phyloP scores from a whole-genome alignment of 1,284 basidiomycete species.

The Malassezia pachydermatis region DNA sequence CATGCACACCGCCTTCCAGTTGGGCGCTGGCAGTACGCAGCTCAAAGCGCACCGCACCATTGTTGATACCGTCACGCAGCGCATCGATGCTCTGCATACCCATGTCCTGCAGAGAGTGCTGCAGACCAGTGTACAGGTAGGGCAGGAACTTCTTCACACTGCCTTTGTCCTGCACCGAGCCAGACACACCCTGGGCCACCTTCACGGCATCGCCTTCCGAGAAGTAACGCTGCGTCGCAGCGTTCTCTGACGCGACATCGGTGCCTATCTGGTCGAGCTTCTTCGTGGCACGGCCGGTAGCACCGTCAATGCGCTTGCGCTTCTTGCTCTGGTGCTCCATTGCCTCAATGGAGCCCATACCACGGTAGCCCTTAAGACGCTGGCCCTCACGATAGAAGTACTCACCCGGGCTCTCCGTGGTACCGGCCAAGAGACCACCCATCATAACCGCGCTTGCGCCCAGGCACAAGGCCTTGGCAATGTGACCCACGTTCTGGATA shows the following conservation, averaged over 20 bases:
- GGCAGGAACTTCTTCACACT: conserved; percentile 75
- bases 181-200: conserved; percentile 84
- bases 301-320: conserved; percentile 37
- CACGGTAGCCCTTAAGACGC: conserved; percentile 94
- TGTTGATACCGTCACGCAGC: conserved; percentile 59
- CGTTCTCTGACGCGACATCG: conserved; percentile 62
- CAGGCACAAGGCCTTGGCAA: conserved; percentile 88
- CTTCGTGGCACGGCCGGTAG: conserved; percentile 49
- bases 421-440: conserved; percentile 91
- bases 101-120: conserved; percentile 91
- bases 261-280: conserved; percentile 53
- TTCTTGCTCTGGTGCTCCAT: conserved; percentile 46
- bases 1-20: conserved; percentile 90
- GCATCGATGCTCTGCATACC: conserved; percentile 63
- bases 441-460: conserved; percentile 97
- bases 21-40: conserved; percentile 88
- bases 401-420: conserved; percentile 92
- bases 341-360: conserved; percentile 69
- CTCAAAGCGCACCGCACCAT: conserved; percentile 75
- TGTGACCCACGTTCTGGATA: conserved; percentile 88
- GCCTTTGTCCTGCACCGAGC: conserved; percentile 95
- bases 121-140: conserved; percentile 81
- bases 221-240: conserved; percentile 93
- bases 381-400: conserved; percentile 99
- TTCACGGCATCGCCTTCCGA: conserved; percentile 88